Percentiles rank a stretch among this genome's conserved stretches.
Conservation (phyloP, 2,329 filamentous ascomycete species). For the Dothideomycetes sp. region DNA sequence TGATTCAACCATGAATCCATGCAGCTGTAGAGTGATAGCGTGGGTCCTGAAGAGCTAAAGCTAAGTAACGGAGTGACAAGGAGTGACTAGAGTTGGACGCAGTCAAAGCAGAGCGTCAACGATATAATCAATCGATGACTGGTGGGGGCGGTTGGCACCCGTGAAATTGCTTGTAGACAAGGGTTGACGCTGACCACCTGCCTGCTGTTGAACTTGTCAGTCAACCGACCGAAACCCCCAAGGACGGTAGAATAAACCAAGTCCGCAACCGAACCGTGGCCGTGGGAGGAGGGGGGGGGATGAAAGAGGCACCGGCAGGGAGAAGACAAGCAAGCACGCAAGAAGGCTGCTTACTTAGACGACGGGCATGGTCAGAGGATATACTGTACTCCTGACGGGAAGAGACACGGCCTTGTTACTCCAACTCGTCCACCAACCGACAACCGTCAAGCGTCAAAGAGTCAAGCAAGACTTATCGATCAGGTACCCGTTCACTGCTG, state of each 20-base stretch:
- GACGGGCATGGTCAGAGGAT: conserved; percentile 8
- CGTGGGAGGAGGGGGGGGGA: not conserved
- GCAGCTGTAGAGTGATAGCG: not conserved
- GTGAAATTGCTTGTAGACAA: no score
- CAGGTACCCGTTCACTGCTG: conserved; percentile 5
- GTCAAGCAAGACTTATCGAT: conserved; percentile 7
- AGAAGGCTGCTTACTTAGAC: not conserved
- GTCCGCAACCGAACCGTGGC: no score
- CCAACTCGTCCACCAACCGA: conserved; percentile 10
- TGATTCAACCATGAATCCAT: conserved; percentile 11
- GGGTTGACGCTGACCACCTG: no score
- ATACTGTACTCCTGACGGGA: conserved; percentile 11
- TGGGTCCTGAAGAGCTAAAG: not conserved
- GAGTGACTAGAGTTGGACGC: not conserved
- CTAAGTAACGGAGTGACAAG: conserved; percentile 1
- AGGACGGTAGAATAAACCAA: no score
- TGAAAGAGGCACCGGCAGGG: conserved; percentile 1
- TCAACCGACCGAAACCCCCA: no score
- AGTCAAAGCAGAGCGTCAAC: not conserved
- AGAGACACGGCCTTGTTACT: no score
- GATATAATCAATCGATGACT: no score
- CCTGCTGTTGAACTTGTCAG: no score
- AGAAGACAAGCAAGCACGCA: conserved; percentile 4
- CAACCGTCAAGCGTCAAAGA: no score
- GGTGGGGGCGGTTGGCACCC: no score